A percentile compares a stretch with the other conserved stretches of the same genome.
These are phyloP conservation scores for Annulohypoxylon nitens DNA, from an alignment of 495 filamentous ascomycete genomes.

Conservation along the genomic window DNA sequence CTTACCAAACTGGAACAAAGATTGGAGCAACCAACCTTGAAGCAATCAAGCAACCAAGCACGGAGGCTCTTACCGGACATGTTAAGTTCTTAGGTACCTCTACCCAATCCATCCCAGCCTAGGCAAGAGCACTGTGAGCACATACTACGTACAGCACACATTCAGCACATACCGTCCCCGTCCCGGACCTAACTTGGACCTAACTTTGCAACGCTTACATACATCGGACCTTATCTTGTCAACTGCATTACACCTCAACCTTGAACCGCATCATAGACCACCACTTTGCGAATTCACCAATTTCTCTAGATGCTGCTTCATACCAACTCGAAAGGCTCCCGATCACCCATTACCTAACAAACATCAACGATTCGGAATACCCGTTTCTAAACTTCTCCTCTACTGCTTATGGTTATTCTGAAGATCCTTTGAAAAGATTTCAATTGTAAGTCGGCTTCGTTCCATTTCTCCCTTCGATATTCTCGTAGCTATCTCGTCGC, in stretches of 20 bases:
- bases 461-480: background rate
- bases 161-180: background rate
- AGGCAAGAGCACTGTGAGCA: background rate
- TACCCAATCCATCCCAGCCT: background rate
- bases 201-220: background rate
- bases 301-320: background rate
- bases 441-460: background rate
- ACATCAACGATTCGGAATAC: background rate
- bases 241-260: background rate
- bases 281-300: background rate
- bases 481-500: background rate
- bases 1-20: conserved; percentile 20
- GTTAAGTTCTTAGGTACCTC: background rate
- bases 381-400: background rate
- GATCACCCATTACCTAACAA: background rate
- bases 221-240: conserved; percentile 5
- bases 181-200: conserved; percentile 1
- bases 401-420: background rate
- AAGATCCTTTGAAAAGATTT: background rate
- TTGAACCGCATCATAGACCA: background rate
- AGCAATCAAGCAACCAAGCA: conserved; percentile 16
- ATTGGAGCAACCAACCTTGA: conserved; percentile 2
- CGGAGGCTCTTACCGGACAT: background rate
- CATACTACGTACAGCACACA: background rate
- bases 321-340: background rate